Evolutionary conservation across 1,284 basidiomycete genomes (phyloP).

Genomic region (Microbotryomycetes sp.): DNA sequence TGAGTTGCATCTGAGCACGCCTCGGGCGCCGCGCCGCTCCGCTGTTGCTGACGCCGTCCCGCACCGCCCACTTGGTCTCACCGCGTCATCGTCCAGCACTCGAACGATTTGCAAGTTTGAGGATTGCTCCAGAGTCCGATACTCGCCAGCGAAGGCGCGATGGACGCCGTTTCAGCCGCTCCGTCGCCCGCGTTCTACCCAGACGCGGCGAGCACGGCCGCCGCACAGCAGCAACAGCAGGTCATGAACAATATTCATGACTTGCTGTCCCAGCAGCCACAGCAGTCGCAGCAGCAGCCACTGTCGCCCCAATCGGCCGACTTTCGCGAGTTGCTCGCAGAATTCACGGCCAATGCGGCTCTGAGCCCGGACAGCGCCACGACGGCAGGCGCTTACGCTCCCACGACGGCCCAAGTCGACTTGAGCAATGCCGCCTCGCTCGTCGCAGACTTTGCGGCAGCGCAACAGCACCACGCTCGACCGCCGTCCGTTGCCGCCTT

Average conservation of each 20-base stretch:
- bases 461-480: neutral
- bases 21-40: too few species aligned
- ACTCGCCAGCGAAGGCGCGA: too few species aligned
- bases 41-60: too few species aligned
- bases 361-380: constrained; percentile 5
- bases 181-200: neutral
- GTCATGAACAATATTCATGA: neutral
- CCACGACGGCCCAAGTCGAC: neutral
- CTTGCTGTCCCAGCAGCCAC: neutral
- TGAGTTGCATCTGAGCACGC: too few species aligned
- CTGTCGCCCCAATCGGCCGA: constrained; percentile 1
- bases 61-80: too few species aligned
- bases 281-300: neutral
- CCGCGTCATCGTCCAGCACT: too few species aligned
- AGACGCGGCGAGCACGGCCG: neutral
- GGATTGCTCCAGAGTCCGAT: too few species aligned
- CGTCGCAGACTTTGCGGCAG: neutral
- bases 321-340: constrained; percentile 20
- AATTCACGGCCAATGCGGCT: constrained; percentile 22
- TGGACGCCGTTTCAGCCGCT: neutral
- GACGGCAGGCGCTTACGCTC: neutral
- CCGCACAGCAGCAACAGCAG: neutral
- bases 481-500: neutral
- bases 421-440: neutral
- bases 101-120: too few species aligned